phyloP scores from a whole-genome alignment of 1,139 yeast species.

The Candida neerlandica region DNA sequence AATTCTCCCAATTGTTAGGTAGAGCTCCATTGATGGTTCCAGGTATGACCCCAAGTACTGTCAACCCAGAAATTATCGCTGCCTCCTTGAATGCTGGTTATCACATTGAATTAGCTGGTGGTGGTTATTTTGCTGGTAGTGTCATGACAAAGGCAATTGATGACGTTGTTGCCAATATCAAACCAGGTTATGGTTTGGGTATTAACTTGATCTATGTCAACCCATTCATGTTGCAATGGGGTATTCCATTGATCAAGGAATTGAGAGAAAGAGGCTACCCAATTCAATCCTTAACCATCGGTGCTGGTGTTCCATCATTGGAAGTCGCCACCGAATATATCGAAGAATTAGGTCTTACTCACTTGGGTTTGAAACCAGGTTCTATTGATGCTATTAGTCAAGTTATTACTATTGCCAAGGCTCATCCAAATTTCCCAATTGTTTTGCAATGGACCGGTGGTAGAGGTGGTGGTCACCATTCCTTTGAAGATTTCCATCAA shows the following conservation, averaged over 20 bases:
- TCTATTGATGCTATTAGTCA: conserved; percentile 90
- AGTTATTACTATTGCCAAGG: conserved; percentile 87
- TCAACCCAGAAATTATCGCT: conserved; percentile 89
- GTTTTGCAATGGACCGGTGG: conserved; percentile 99
- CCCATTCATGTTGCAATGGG: conserved; percentile 98
- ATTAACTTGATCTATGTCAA: conserved; percentile 92
- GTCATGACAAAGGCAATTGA: conserved; percentile 77
- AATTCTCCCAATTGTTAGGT: conserved; percentile 88
- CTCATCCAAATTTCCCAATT: conserved; percentile 94
- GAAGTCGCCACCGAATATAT: conserved; percentile 98
- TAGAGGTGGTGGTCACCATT: conserved; percentile 99
- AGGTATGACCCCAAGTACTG: conserved; percentile 99
- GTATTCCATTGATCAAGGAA: conserved; percentile 89
- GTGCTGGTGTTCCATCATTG: conserved; percentile 99
- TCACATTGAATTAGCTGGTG: conserved; percentile 97
- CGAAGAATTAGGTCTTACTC: conserved; percentile 87
- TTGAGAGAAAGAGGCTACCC: conserved; percentile 93
- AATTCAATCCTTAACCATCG: conserved; percentile 92
- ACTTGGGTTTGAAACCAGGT: conserved; percentile 97
- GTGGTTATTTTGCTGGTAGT: conserved; percentile 85
- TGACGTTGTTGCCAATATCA: conserved; percentile 61
- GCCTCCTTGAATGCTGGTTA: conserved; percentile 95
- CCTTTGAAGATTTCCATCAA: conserved; percentile 98
- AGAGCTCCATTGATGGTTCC: conserved; percentile 97
- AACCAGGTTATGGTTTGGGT: conserved; percentile 89